Percentiles rank a stretch among this genome's conserved stretches.
Conservation (phyloP, 148 eudicot species). For the Rhododendron ovatum region DNA sequence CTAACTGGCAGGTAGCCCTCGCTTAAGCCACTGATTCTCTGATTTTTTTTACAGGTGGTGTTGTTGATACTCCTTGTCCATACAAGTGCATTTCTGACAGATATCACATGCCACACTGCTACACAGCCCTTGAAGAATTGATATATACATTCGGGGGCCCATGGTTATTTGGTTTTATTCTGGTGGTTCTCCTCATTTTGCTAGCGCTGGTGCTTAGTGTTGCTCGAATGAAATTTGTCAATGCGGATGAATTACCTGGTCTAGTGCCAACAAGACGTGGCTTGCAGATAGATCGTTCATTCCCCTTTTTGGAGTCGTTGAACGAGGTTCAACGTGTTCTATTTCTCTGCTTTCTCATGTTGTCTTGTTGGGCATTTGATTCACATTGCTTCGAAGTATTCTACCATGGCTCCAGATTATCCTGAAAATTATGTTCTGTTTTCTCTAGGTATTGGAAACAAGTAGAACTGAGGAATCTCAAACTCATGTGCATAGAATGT, state of each 20-base stretch:
- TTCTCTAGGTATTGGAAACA: slow-evolving; percentile 78
- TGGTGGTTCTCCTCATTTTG: slow-evolving; percentile 58
- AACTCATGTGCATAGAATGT: slow-evolving; percentile 90
- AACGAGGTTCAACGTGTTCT: slow-evolving; percentile 59
- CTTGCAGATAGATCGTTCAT: slow-evolving; percentile 78
- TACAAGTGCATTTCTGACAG: slow-evolving; percentile 93
- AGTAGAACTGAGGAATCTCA: slow-evolving; percentile 82
- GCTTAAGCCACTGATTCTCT: background rate
- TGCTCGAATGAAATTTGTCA: slow-evolving; percentile 83
- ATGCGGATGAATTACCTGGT: slow-evolving; percentile 69
- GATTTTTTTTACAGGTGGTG: slow-evolving; percentile 63
- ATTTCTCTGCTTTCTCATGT: background rate
- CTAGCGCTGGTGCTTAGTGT: slow-evolving; percentile 89
- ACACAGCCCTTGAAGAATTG: slow-evolving; percentile 90
- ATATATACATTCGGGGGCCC: slow-evolving; percentile 95
- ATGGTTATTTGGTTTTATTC: slow-evolving; percentile 79
- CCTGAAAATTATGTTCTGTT: slow-evolving; percentile 13
- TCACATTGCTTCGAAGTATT: slow-evolving; percentile 1
- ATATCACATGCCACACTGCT: slow-evolving; percentile 90
- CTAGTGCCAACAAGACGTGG: slow-evolving; percentile 63
- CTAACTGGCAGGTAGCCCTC: too few relatives aligned
- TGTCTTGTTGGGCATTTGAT: background rate
- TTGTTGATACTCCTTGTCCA: slow-evolving; percentile 77
- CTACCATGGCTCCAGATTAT: slow-evolving; percentile 1
- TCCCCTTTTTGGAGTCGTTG: slow-evolving; percentile 93